These are phyloP conservation scores for Vitellaria paradoxa DNA, from an alignment of 179 eudicot species.

Conservation along the genomic window DNA sequence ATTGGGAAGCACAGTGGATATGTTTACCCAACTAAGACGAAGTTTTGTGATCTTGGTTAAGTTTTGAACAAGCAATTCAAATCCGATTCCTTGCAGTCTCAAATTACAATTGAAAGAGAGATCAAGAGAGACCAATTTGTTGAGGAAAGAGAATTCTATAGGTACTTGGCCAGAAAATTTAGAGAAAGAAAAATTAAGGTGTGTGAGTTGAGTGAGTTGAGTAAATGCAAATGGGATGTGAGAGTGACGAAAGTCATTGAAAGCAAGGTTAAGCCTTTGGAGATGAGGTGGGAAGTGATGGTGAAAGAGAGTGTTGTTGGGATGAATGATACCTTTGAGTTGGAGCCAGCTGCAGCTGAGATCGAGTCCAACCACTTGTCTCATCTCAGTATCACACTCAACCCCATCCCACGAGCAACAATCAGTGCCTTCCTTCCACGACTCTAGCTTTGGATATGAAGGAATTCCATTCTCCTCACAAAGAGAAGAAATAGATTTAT, in stretches of 20 bases:
- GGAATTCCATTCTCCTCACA: background rate
- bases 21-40: background rate
- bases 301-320: constrained; percentile 14
- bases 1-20: constrained; percentile 15
- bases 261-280: constrained; percentile 23
- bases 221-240: too few relatives aligned
- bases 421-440: constrained; percentile 9
- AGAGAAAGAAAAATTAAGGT: background rate
- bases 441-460: background rate
- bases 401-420: constrained; percentile 16
- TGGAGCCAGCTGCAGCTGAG: constrained; percentile 19
- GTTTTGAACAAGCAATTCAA: constrained; percentile 10
- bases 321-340: constrained; percentile 1
- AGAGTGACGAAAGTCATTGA: constrained; percentile 16
- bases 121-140: too few relatives aligned
- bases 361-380: constrained; percentile 6
- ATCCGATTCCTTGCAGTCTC: background rate
- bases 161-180: background rate
- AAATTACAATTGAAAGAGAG: too few relatives aligned
- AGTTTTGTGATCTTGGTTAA: constrained; percentile 13
- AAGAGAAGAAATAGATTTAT: background rate
- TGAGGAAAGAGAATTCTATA: background rate
- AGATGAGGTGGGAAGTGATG: constrained; percentile 21
- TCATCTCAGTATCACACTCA: background rate
- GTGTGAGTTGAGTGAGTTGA: too few relatives aligned